A percentile compares a stretch with the other conserved stretches of the same genome.
These are phyloP conservation scores for Bertia moriformis DNA, from an alignment of 2,329 filamentous ascomycete genomes.

Conservation along the genomic window DNA sequence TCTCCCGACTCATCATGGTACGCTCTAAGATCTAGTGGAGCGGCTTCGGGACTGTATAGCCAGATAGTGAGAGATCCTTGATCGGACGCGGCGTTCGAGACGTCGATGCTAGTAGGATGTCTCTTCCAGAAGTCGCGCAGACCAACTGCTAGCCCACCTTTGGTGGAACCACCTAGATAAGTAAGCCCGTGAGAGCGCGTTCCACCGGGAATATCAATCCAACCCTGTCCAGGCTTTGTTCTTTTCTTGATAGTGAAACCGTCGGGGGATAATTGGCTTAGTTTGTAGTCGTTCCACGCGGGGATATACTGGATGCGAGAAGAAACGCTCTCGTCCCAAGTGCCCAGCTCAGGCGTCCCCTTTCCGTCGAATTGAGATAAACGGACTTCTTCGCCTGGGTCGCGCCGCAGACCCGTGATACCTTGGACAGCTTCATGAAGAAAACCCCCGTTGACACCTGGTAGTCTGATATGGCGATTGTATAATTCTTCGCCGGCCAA, in stretches of 20 bases:
- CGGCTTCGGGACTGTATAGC: slow-evolving; percentile 41
- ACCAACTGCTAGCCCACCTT: slow-evolving; percentile 42
- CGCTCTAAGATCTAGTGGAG: slow-evolving; percentile 37
- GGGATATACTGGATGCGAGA: slow-evolving; percentile 38
- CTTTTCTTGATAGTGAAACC: slow-evolving; percentile 46
- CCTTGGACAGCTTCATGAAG: slow-evolving; percentile 43
- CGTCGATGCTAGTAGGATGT: slow-evolving; percentile 41
- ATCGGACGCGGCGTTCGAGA: slow-evolving; percentile 31
- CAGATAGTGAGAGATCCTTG: slow-evolving; percentile 38
- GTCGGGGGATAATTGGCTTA: slow-evolving; percentile 41
- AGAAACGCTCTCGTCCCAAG: slow-evolving; percentile 29
- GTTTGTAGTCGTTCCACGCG: slow-evolving; percentile 38
- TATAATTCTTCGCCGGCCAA: slow-evolving; percentile 34
- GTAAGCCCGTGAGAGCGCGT: slow-evolving; percentile 38
- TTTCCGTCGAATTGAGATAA: slow-evolving; percentile 32
- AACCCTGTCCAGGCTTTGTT: slow-evolving; percentile 38
- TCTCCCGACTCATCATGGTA: slow-evolving; percentile 43
- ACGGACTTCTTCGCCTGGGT: slow-evolving; percentile 32
- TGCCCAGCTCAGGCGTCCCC: slow-evolving; percentile 22
- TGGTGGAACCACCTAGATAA: slow-evolving; percentile 40
- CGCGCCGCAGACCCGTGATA: slow-evolving; percentile 39
- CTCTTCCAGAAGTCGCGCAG: slow-evolving; percentile 49
- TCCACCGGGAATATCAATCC: slow-evolving; percentile 42
- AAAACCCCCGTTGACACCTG: slow-evolving; percentile 36
- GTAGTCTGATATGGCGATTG: slow-evolving; percentile 41